Conservation (phyloP, 1,284 basidiomycete genomes). For the Papiliotrema fonsecae region DNA sequence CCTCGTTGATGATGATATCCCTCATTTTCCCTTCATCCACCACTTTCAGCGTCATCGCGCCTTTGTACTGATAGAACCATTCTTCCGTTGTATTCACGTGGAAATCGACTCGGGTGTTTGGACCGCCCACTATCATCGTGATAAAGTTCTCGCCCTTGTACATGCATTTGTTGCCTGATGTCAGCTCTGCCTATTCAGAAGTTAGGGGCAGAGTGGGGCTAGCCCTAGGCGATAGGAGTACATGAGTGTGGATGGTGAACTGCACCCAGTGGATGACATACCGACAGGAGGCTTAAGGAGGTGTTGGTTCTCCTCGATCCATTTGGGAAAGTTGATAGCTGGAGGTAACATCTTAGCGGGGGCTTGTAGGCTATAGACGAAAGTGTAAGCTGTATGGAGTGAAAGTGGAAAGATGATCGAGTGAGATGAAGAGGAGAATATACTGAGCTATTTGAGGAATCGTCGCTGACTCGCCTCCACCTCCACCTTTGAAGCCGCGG, state of each 20-base stretch:
- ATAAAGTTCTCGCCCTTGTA: conserved; percentile 79
- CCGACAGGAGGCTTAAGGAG: conserved; percentile 80
- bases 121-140: conserved; percentile 88
- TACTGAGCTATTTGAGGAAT: too few species aligned
- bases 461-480: too few species aligned
- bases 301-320: conserved; percentile 73
- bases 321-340: conserved; percentile 78
- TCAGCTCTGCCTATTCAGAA: neutral
- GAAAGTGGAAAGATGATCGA: too few species aligned
- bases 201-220: neutral
- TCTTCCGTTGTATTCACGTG: conserved; percentile 94
- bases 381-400: too few species aligned
- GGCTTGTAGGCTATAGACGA: too few species aligned
- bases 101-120: conserved; percentile 86
- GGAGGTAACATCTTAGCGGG: too few species aligned
- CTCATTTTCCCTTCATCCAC: conserved; percentile 81
- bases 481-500: too few species aligned
- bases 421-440: too few species aligned
- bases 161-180: conserved; percentile 69
- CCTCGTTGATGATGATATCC: conserved; percentile 86
- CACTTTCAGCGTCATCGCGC: conserved; percentile 79
- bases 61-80: conserved; percentile 95
- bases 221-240: too few species aligned
- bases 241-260: too few species aligned
- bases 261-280: conserved; percentile 9